These are phyloP conservation scores for Penicillium sp. DNA, from an alignment of 2,329 filamentous ascomycete genomes.

Conservation along the genomic window DNA sequence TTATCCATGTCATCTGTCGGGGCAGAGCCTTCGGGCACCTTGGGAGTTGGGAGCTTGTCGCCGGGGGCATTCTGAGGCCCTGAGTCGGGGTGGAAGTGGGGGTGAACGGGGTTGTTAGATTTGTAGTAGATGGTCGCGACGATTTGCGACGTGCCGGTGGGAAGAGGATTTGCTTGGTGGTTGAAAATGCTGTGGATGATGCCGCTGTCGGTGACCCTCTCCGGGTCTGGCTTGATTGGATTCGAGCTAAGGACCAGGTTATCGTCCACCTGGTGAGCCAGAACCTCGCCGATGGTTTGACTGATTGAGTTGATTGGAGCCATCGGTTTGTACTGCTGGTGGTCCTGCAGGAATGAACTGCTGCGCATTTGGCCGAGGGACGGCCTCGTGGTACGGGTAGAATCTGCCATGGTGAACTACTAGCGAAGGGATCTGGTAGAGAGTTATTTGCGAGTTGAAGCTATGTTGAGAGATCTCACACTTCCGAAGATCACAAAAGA, in stretches of 20 bases:
- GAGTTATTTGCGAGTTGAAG: background rate
- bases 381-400: slow-evolving; percentile 39
- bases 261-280: slow-evolving; percentile 33
- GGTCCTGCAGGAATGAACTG: slow-evolving; percentile 49
- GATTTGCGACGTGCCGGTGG: slow-evolving; percentile 43
- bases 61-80: slow-evolving; percentile 38
- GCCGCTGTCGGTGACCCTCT: slow-evolving; percentile 47
- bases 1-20: slow-evolving; percentile 54
- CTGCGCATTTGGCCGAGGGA: slow-evolving; percentile 47
- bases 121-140: slow-evolving; percentile 54
- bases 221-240: slow-evolving; percentile 41
- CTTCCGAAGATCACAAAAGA: slow-evolving; percentile 7
- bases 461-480: slow-evolving; percentile 2
- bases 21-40: slow-evolving; percentile 48
- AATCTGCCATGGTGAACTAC: slow-evolving; percentile 28
- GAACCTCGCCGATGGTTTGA: slow-evolving; percentile 40
- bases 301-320: slow-evolving; percentile 33
- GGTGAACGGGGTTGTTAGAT: slow-evolving; percentile 43
- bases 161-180: slow-evolving; percentile 40
- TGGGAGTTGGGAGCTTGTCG: slow-evolving; percentile 43
- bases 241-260: slow-evolving; percentile 35
- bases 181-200: slow-evolving; percentile 50
- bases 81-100: slow-evolving; percentile 51
- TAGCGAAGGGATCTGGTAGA: background rate
- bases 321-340: slow-evolving; percentile 50